These are phyloP conservation scores for Saccharomyces pastorianus DNA, from an alignment of 1,139 yeast species.

Conservation along the genomic window DNA sequence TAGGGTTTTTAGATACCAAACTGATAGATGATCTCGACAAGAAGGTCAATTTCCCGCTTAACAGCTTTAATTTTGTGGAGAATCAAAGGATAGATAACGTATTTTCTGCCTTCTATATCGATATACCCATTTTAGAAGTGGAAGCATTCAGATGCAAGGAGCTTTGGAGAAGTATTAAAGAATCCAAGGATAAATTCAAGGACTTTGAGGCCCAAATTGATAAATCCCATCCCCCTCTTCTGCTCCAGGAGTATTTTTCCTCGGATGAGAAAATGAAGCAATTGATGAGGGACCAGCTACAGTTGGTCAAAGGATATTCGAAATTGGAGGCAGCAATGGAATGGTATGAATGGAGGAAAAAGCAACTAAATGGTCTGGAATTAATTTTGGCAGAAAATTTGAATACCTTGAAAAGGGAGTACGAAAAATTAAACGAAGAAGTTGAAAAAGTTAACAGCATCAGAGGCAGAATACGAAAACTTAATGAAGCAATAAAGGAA, in stretches of 20 bases:
- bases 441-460: conserved; percentile 35
- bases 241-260: conserved; percentile 19
- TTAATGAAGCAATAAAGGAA: conserved; percentile 42
- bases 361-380: conserved; percentile 27
- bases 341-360: conserved; percentile 31
- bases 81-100: conserved; percentile 14
- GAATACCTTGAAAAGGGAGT: conserved; percentile 41
- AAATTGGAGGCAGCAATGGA: conserved; percentile 25
- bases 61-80: conserved; percentile 30
- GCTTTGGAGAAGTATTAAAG: conserved; percentile 41
- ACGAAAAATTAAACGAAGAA: conserved; percentile 28
- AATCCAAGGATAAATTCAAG: conserved; percentile 42
- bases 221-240: conserved; percentile 18
- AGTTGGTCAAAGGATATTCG: conserved; percentile 21
- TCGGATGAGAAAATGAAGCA: conserved; percentile 12
- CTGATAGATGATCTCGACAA: conserved; percentile 3
- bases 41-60: conserved; percentile 22
- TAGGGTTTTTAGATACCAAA: conserved; percentile 41
- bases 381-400: conserved; percentile 41
- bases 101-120: conserved; percentile 18
- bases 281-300: conserved; percentile 17
- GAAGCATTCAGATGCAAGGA: conserved; percentile 50
- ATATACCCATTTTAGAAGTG: conserved; percentile 39
- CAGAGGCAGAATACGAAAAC: conserved; percentile 38
- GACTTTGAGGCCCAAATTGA: conserved; percentile 40